Conservation (phyloP, 305 asterid genomes). For the Fraxinus sp. region DNA sequence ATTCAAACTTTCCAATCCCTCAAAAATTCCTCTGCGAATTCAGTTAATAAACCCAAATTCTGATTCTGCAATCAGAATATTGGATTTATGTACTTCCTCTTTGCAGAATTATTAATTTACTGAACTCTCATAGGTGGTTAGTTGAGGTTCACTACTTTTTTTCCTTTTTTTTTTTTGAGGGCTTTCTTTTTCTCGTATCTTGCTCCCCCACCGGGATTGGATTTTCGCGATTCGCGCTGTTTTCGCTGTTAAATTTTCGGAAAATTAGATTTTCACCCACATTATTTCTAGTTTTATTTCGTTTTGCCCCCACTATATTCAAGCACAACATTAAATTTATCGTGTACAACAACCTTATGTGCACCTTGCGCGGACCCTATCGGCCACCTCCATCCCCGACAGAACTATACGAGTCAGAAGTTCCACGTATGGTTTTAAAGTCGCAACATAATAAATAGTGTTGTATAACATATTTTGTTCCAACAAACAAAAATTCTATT, state of each 20-base stretch:
- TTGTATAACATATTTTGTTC: background rate
- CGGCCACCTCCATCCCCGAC: background rate
- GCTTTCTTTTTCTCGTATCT: constrained; percentile 1
- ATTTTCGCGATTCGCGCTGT: constrained; percentile 42
- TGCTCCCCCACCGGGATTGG: background rate
- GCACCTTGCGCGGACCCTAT: background rate
- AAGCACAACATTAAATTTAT: background rate
- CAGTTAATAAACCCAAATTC: background rate
- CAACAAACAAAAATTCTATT: background rate
- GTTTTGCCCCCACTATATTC: background rate
- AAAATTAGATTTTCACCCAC: constrained; percentile 17
- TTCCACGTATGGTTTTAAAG: background rate
- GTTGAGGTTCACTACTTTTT: constrained; percentile 1
- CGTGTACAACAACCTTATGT: too few relatives aligned
- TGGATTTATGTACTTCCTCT: background rate
- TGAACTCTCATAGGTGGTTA: background rate
- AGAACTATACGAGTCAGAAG: background rate
- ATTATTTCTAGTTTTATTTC: background rate
- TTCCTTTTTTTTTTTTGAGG: constrained; percentile 2
- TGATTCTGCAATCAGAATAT: background rate
- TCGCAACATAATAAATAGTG: background rate
- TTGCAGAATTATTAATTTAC: background rate
- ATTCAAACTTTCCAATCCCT: constrained; percentile 12
- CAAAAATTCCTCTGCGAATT: constrained; percentile 16
- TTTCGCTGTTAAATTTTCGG: constrained; percentile 28